Conservation (phyloP, 2,329 filamentous ascomycete genomes). For the Aureobasidium subglaciale region DNA sequence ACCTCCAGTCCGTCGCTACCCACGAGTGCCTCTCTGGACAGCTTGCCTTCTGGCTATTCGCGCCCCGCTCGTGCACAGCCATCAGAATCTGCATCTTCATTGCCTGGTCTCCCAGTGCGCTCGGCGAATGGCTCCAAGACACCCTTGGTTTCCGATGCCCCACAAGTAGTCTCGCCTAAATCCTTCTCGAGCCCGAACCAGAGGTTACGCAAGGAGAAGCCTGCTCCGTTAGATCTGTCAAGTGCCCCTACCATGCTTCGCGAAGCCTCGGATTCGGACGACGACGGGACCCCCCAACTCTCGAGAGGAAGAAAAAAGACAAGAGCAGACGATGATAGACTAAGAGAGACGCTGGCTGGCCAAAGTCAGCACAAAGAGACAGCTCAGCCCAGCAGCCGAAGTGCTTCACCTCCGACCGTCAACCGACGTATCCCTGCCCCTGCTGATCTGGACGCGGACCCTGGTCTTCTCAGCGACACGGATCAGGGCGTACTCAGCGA, state of each 20-base stretch:
- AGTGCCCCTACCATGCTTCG: constrained; percentile 5
- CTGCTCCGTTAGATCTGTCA: constrained; percentile 71
- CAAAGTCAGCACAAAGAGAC: constrained; percentile 53
- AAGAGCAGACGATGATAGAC: constrained; percentile 76
- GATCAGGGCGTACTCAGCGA: constrained; percentile 2
- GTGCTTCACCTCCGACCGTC: constrained; percentile 24
- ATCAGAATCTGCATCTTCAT: not conserved
- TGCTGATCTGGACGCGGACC: not conserved
- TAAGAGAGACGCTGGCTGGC: constrained; percentile 59
- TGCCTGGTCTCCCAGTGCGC: constrained; percentile 3
- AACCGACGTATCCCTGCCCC: constrained; percentile 1
- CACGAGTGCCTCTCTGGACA: constrained; percentile 5
- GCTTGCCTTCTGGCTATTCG: constrained; percentile 1
- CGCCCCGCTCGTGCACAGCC: constrained; percentile 11
- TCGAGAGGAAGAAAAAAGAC: constrained; percentile 69
- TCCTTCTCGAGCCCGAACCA: constrained; percentile 26
- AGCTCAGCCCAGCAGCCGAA: constrained; percentile 59
- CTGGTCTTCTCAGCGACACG: constrained; percentile 5
- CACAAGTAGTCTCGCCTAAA: constrained; percentile 8
- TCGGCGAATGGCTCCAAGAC: not conserved
- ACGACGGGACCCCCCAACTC: not conserved
- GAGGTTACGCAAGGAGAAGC: constrained; percentile 66
- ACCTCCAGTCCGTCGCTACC: constrained; percentile 12
- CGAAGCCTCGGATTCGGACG: constrained; percentile 6
- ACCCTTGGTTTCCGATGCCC: not conserved